A percentile compares a stretch with the other conserved stretches of the same genome.
Conservation (phyloP, 208 protist species). For the Trichomonas gallinae region DNA sequence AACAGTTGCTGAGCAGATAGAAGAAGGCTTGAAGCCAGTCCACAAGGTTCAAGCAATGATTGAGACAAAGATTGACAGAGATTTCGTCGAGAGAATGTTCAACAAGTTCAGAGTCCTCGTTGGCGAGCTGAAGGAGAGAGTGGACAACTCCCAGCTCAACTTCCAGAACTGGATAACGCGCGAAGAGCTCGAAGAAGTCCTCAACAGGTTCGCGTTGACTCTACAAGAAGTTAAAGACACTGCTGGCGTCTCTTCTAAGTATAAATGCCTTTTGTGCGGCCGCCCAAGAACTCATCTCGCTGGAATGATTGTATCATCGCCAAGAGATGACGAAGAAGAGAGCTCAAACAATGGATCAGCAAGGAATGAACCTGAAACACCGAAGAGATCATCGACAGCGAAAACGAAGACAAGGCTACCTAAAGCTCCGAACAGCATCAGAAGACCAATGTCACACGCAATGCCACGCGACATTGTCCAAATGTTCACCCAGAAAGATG, state of each 20-base stretch:
- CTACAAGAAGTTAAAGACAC: slow-evolving; percentile 7
- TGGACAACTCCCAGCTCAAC: background rate
- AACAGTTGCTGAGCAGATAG: background rate
- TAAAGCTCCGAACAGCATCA: background rate
- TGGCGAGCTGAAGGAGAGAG: background rate
- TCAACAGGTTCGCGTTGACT: background rate
- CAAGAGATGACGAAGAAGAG: background rate
- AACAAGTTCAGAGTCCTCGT: background rate
- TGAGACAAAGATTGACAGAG: background rate
- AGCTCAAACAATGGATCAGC: background rate
- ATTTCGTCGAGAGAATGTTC: slow-evolving; percentile 21
- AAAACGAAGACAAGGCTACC: background rate
- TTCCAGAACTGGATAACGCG: background rate
- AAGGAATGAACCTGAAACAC: background rate
- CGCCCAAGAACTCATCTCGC: background rate
- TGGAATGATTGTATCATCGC: background rate
- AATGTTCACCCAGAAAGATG: background rate
- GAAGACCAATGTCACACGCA: background rate
- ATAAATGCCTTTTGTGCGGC: background rate
- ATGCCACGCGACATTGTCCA: background rate
- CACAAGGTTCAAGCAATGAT: background rate
- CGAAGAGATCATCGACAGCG: background rate
- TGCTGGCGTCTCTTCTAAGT: background rate
- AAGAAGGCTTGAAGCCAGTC: background rate
- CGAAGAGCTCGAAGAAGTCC: background rate